Evolutionary conservation across 805 yeast genomes (phyloP).

Genomic region (Komagataella ulmi): DNA sequence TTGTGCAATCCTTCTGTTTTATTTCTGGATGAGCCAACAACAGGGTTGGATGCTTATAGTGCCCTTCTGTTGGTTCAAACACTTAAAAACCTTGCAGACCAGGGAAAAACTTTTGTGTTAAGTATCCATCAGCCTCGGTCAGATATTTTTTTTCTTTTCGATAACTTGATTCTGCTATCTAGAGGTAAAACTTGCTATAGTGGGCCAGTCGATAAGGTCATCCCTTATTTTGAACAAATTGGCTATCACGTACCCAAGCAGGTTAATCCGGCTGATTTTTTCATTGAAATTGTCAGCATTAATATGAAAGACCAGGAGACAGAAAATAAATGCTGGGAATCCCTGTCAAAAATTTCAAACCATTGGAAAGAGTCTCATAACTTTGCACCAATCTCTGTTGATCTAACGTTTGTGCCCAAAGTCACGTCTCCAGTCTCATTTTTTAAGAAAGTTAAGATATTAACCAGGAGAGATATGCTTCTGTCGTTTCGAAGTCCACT

Average conservation of each 20-base stretch:
- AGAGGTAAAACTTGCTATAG: slow-evolving; percentile 41
- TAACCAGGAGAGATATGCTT: slow-evolving; percentile 30
- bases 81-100: slow-evolving; percentile 39
- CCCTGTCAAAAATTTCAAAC: slow-evolving; percentile 20
- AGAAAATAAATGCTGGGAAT: slow-evolving; percentile 18
- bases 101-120: slow-evolving; percentile 59
- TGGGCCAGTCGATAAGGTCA: slow-evolving; percentile 24
- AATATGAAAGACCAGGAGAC: slow-evolving; percentile 29
- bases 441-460: slow-evolving; percentile 27
- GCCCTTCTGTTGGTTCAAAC: slow-evolving; percentile 53
- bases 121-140: slow-evolving; percentile 80
- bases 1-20: slow-evolving; percentile 64
- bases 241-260: slow-evolving; percentile 31
- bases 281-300: slow-evolving; percentile 43
- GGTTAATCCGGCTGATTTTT: slow-evolving; percentile 49
- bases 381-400: neutral
- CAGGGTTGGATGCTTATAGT: slow-evolving; percentile 73
- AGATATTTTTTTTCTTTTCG: slow-evolving; percentile 59
- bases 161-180: slow-evolving; percentile 53
- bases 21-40: slow-evolving; percentile 80
- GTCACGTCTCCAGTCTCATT: slow-evolving; percentile 11
- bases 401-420: neutral
- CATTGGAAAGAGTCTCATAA: slow-evolving; percentile 20
- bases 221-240: slow-evolving; percentile 33
- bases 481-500: slow-evolving; percentile 37